Evolutionary conservation across 176 grass and related monocot genomes (phyloP), one percentile per base, ranked within the genome.

Genomic region (Pontederia paniculata): DNA sequence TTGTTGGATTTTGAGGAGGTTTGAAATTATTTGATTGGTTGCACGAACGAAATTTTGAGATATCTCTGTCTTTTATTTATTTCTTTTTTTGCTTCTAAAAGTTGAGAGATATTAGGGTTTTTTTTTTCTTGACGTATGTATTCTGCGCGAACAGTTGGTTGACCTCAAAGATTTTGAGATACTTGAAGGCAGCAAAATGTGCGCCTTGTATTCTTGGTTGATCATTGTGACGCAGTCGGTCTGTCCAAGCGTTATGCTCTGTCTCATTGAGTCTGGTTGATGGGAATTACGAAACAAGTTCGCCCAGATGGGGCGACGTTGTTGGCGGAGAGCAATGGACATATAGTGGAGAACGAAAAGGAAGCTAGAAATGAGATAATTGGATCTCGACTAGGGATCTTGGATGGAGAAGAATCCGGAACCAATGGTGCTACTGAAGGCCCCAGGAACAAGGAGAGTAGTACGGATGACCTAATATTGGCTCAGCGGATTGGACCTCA

Each of bases 191-290:
- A 47, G 28, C 61, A 7, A 54, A 60, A 68, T 61, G 78, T 78
- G 77, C 46, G 77, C 19, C 41, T 67, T n/a, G n/a, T 67, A 63
- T 9, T 21, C 42, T 67, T 66, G 57, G 28, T 72, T 47, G 53
- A 45, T 8, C 13, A 68, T 22, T 44, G 21, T 2, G 18, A 57
- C 70, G 9, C 59, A 42, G 66, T 54, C 53, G 55, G 9, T 75
- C 59, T 52, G 53, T 9, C 42, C 54, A 44, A 70, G 51, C 9
- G 8, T 11, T 9, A 52, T 62, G 16, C 2, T 66, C 57, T 46
- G 54, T 57, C 37, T 67, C 50, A 61, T 80, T 9, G 47, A 83
- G 74, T 90, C 81, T 47, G 43, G 70, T 22, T 76, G 72, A 97
- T 84, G 91, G 82, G 57, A 73, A 78, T 79, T 52, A 42, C 67